Conservation (phyloP, 768 basidiomycete species). For the Pulveroboletus sp. region DNA sequence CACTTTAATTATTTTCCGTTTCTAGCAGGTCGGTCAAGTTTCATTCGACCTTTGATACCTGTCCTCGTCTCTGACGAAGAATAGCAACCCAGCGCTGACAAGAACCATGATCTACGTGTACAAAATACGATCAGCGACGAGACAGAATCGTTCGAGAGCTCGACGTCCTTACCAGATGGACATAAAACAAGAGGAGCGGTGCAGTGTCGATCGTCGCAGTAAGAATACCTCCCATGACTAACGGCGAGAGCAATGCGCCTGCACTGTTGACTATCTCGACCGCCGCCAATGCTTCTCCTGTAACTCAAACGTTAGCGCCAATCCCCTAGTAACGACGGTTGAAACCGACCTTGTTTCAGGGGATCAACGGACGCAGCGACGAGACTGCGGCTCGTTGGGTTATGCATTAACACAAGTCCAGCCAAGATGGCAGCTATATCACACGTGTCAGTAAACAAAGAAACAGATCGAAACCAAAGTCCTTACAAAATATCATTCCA, state of each 20-base stretch:
- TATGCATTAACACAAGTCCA: conserved; percentile 12
- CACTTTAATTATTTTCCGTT: too few relatives aligned
- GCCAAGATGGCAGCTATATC: conserved; percentile 13
- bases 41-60: conserved; percentile 10
- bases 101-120: conserved; percentile 13
- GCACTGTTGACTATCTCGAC: conserved; percentile 25
- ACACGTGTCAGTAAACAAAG: not conserved
- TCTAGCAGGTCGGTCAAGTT: too few relatives aligned
- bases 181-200: conserved; percentile 24
- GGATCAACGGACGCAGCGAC: conserved; percentile 29
- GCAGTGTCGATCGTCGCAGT: conserved; percentile 18
- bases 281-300: conserved; percentile 30
- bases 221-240: conserved; percentile 31
- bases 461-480: not conserved
- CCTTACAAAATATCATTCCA: conserved; percentile 18
- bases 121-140: not conserved
- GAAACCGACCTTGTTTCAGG: conserved; percentile 22
- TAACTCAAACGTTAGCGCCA: not conserved
- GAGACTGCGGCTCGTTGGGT: conserved; percentile 23
- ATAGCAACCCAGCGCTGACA: conserved; percentile 14
- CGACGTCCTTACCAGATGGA: conserved; percentile 19
- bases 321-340: not conserved
- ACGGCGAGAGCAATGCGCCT: conserved; percentile 22
- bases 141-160: not conserved
- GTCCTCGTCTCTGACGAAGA: conserved; percentile 26